A percentile compares a stretch with the other conserved stretches of the same genome.
Conservation (phyloP, 495 filamentous ascomycete species). For the Penicillium herquei region DNA sequence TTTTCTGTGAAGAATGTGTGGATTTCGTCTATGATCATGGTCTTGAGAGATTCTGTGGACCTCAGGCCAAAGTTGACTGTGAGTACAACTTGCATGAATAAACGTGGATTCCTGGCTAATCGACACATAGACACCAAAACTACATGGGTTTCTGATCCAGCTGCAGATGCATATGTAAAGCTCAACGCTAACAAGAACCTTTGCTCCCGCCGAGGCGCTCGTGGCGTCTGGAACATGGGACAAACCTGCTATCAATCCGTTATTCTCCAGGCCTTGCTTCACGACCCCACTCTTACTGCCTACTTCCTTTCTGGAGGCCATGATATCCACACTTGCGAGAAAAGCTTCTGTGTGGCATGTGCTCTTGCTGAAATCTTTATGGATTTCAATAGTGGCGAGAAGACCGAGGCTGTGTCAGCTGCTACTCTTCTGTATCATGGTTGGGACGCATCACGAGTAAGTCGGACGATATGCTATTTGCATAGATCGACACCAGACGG, state of each 20-base stretch:
- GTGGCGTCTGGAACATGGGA: slow-evolving; percentile 92
- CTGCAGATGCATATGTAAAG: slow-evolving; percentile 42
- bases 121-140: slow-evolving; percentile 15
- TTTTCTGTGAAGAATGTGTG: slow-evolving; percentile 81
- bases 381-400: slow-evolving; percentile 80
- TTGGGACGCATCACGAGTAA: slow-evolving; percentile 27
- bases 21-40: slow-evolving; percentile 88
- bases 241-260: slow-evolving; percentile 94
- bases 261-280: slow-evolving; percentile 80
- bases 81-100: slow-evolving; percentile 15
- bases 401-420: slow-evolving; percentile 78
- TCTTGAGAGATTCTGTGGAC: slow-evolving; percentile 62
- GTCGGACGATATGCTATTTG: background rate
- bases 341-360: slow-evolving; percentile 69
- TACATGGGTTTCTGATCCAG: slow-evolving; percentile 28
- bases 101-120: slow-evolving; percentile 1
- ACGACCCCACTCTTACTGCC: slow-evolving; percentile 81
- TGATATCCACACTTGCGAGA: slow-evolving; percentile 62
- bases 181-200: slow-evolving; percentile 44
- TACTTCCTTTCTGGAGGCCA: slow-evolving; percentile 88
- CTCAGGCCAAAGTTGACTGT: slow-evolving; percentile 24
- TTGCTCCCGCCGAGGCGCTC: slow-evolving; percentile 54
- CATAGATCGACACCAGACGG: background rate
- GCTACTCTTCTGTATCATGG: slow-evolving; percentile 64
- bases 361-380: slow-evolving; percentile 89